A percentile compares a stretch with the other conserved stretches of the same genome.
These are phyloP conservation scores for Cichorium intybus DNA, from an alignment of 140 eudicot genomes.

Conservation along the genomic window DNA sequence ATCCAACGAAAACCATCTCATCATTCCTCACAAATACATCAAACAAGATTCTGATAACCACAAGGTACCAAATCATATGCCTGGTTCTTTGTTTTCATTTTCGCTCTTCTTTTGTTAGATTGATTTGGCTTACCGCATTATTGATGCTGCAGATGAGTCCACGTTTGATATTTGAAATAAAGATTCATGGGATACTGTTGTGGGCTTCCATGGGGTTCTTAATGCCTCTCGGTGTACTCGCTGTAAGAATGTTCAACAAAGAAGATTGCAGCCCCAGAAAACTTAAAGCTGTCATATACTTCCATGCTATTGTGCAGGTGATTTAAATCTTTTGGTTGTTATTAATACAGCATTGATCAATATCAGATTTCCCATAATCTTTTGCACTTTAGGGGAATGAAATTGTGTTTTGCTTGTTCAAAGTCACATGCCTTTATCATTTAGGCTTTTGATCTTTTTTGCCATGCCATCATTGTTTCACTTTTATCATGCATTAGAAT, in stretches of 20 bases:
- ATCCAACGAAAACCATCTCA: conserved; percentile 22
- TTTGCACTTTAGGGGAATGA: background rate
- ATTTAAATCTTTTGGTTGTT: conserved; percentile 1
- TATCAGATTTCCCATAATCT: background rate
- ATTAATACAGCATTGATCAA: background rate
- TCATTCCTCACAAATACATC: conserved; percentile 31
- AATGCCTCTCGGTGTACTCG: conserved; percentile 61
- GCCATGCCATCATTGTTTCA: conserved; percentile 31
- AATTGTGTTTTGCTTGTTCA: conserved; percentile 13
- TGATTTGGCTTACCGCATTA: background rate
- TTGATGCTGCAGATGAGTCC: conserved; percentile 37
- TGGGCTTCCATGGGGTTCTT: conserved; percentile 89
- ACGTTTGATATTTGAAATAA: conserved; percentile 37
- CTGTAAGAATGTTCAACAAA: conserved; percentile 45
- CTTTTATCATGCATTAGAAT: conserved; percentile 36
- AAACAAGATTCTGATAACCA: conserved; percentile 28
- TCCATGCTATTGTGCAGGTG: conserved; percentile 68
- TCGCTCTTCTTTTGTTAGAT: background rate
- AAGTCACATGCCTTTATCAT: conserved; percentile 37
- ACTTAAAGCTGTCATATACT: conserved; percentile 45
- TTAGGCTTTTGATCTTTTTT: conserved; percentile 25
- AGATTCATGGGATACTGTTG: conserved; percentile 59
- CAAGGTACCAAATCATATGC: conserved; percentile 29
- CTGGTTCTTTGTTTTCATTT: background rate
- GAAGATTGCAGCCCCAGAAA: conserved; percentile 48